These are phyloP conservation scores for Dentiscutata heterogama DNA, from an alignment of 371 early-diverging fungal species.

Conservation along the genomic window DNA sequence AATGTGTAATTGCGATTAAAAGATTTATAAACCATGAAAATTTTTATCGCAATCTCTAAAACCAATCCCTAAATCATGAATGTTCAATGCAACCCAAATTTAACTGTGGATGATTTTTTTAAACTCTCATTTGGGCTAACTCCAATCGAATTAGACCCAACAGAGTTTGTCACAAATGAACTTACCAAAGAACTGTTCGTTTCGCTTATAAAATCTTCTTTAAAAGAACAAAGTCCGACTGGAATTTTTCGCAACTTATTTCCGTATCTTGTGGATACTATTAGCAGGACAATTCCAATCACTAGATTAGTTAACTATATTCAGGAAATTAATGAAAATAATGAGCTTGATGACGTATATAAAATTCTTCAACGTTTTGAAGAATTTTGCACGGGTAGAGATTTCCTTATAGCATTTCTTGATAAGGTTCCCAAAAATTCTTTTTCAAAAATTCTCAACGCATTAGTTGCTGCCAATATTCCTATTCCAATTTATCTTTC, in stretches of 20 bases:
- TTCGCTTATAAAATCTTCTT: neutral
- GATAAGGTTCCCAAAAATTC: conserved; percentile 17
- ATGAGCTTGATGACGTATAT: neutral
- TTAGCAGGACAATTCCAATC: neutral
- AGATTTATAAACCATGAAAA: no score
- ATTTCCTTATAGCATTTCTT: conserved; percentile 25
- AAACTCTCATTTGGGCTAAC: neutral
- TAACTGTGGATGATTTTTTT: conserved; percentile 25
- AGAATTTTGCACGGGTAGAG: neutral
- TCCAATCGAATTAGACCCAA: neutral
- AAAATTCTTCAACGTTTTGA: neutral
- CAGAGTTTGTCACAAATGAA: conserved; percentile 26
- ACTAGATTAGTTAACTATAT: neutral
- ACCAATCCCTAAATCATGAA: no score
- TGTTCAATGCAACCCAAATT: no score
- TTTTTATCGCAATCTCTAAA: no score
- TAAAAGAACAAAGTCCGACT: neutral
- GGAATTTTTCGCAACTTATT: conserved; percentile 26
- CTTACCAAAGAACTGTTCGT: neutral
- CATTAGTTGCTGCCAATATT: conserved; percentile 7
- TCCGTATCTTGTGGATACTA: conserved; percentile 11
- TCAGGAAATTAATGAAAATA: neutral
- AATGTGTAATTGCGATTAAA: no score
- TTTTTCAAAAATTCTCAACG: neutral
- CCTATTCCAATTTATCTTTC: conserved; percentile 20